phyloP scores from a whole-genome alignment of 2,329 filamentous ascomycete species.

The Neopestalotiopsis clavispora region DNA sequence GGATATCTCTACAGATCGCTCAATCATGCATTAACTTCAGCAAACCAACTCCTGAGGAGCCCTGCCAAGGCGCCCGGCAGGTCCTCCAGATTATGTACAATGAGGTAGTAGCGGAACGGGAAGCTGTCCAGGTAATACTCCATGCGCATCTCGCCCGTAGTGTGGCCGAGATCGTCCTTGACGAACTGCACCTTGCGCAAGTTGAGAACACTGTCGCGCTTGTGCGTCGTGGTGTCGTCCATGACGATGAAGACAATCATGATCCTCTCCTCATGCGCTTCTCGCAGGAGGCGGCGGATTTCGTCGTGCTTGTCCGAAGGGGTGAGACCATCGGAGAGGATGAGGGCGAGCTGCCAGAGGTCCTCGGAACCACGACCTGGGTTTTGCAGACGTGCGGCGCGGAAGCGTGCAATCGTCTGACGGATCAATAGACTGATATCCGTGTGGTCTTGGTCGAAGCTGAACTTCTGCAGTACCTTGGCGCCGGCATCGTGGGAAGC shows the following conservation, averaged over 20 bases:
- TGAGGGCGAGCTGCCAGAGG: constrained; percentile 92
- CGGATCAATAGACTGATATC: constrained; percentile 82
- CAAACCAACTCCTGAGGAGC: constrained; percentile 94
- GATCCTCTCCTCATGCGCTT: constrained; percentile 90
- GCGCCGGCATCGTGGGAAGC: constrained; percentile 77
- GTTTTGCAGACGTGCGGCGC: constrained; percentile 70
- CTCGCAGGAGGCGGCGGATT: constrained; percentile 80
- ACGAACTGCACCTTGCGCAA: constrained; percentile 86
- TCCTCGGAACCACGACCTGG: constrained; percentile 61
- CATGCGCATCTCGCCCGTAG: constrained; percentile 71
- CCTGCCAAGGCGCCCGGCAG: constrained; percentile 87
- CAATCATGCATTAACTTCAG: constrained; percentile 59
- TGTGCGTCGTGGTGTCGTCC: constrained; percentile 62
- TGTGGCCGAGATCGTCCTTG: constrained; percentile 61
- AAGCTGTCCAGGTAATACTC: constrained; percentile 94
- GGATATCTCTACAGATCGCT: not conserved
- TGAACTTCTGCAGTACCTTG: constrained; percentile 83
- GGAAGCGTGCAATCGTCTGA: constrained; percentile 81
- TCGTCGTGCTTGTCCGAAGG: constrained; percentile 80
- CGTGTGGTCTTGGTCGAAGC: constrained; percentile 83
- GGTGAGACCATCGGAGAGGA: constrained; percentile 93
- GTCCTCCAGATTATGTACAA: constrained; percentile 91
- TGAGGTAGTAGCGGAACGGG: constrained; percentile 95
- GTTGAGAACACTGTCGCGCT: constrained; percentile 76
- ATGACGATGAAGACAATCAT: constrained; percentile 99